Base-by-base conservation (phyloP, 1,284 basidiomycete genomes). In the Amylostereum areolatum region DNA sequence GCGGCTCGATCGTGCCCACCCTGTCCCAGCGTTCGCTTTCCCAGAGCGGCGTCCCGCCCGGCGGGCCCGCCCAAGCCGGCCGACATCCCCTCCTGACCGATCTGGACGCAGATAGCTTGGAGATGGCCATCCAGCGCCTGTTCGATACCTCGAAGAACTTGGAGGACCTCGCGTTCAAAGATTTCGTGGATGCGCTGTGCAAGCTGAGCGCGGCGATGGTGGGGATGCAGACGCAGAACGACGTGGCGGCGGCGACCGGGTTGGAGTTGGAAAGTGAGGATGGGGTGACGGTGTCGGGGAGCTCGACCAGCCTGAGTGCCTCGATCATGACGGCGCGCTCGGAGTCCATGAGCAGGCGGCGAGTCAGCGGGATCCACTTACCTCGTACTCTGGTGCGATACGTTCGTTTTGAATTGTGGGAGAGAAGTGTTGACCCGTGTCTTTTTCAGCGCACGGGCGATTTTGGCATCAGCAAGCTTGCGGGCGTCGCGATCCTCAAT, bases 181-280 rank as follows among this genome's bases (percentile, higher is more conserved):
- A 83, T 55, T 97, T 98, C 57, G 73, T 94, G 29, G 75, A 77
- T 24, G 87, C 94, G 0, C 68, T 97, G 43, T 96, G 92, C 63
- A 84, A 80, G 57, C 70, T 97, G 27, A 94, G 91, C 62, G 78
- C 80, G 5, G 90, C 92, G 64, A 95, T 96, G 91, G 81, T 95
- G 32, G 85, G 87, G 31, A 84, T 94, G 81, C 83, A 89, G 63
- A 76, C 77, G 25, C 29, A 11, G 11, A 31, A 10, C 2, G 75
- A 75, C 45, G 61, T 43, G 28, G 59, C 49, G 45, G 66, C 62
- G 30, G 59, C 59, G 18, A 55, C 60, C 34, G 57, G 59, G 36
- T 56, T 57, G 44, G 70, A 66, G 24, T 58, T 60, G 24, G 74
- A 78, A 37, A 66, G 65, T 37, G 58, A 62, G 27, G 74, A 81